Base-by-base conservation (phyloP, 2,329 filamentous ascomycete species). In the Sclerotinia minor region DNA sequence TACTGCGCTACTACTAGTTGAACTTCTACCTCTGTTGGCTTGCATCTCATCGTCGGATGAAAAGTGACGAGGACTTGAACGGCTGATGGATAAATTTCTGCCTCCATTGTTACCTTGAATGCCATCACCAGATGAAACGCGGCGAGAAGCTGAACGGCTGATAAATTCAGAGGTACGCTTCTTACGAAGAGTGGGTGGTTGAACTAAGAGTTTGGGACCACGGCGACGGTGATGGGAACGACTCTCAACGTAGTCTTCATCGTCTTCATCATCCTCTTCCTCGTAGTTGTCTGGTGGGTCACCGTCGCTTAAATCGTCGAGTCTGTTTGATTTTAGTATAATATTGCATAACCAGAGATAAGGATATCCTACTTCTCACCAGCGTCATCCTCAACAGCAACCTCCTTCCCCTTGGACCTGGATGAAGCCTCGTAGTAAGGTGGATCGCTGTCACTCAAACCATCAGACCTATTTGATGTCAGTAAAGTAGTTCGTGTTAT, bases 401-500 rank as follows among this genome's bases (percentile, higher is more conserved):
- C 9, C 26, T 29, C 17, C 29, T 35, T 32, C 13, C 29, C 29
- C 52, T 54, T 35, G 9, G 29, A 32, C 52, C 21, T 21, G 26
- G 17, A 54, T 6, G 52, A 2, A 1, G 19, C 44, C 58, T 49
- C 44, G 26, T 49, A 35, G 29, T 35, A 60, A 17, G 61, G 61
- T 44, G 61, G 47, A 55, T 64, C 47, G 11, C 50, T 32, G 19
- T 64, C 47, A 21, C 47, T 64, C 8, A 54, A 5, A 55, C 41
- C 61, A 7, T 11, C 32, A 29, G 49, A 57, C 24, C 61, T 64
- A 29, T 45, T 29, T 41, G 35, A 64, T 41, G 35, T 64, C 44
- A 61, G 45, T 38, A 19, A 50, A 38, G 19, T 26, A 6, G 19
- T 50, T 35, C 45, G 4, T 38, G 13, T 17, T 26, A 38, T 15